Evolutionary conservation across 202 grass and related monocot genomes (phyloP).

Genomic region (Carex arenaria): DNA sequence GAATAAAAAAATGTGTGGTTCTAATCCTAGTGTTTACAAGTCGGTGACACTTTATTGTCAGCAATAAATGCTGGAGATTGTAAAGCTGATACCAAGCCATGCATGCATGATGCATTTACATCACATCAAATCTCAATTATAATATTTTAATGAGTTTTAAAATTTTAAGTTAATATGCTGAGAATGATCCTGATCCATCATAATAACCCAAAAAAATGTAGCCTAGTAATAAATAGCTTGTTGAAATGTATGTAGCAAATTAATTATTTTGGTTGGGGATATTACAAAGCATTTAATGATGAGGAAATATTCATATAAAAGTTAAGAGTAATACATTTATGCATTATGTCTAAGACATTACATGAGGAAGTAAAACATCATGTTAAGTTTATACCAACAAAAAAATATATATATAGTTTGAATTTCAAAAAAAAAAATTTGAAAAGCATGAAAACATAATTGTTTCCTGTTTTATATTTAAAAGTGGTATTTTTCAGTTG

Average conservation of each 20-base stretch:
- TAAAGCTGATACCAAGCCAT: conserved; percentile 1
- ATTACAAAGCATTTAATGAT: neutral
- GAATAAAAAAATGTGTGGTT: no score
- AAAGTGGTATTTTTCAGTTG: neutral
- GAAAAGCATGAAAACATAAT: neutral
- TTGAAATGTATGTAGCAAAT: neutral
- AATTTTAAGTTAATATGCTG: neutral
- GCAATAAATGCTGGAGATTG: conserved; percentile 8
- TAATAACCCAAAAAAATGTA: neutral
- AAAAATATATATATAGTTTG: neutral
- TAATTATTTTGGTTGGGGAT: neutral
- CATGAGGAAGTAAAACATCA: neutral
- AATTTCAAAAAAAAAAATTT: neutral
- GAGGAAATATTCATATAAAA: neutral
- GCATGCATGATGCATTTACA: neutral
- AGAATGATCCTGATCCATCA: neutral
- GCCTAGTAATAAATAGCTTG: neutral
- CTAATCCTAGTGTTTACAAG: neutral
- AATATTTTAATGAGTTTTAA: neutral
- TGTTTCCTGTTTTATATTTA: neutral
- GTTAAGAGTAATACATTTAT: neutral
- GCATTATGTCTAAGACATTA: neutral
- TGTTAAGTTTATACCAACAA: neutral
- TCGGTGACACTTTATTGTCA: conserved; percentile 8
- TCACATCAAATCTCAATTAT: conserved; percentile 5